Evolutionary conservation across 1,284 basidiomycete genomes (phyloP).

Genomic region (Microbotryum scabiosae): DNA sequence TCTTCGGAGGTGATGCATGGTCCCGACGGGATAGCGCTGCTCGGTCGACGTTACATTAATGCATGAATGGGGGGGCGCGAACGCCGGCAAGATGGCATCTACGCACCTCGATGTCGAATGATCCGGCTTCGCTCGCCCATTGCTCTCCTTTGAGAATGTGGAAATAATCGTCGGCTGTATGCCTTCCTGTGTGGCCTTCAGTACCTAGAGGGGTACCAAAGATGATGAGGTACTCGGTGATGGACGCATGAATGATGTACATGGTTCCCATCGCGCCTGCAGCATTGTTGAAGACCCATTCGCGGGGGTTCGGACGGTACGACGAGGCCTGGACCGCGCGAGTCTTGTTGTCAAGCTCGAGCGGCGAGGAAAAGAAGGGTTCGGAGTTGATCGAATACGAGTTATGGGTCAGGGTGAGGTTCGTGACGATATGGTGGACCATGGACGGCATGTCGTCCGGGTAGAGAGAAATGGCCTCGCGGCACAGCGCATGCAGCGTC

Average conservation of each 20-base stretch:
- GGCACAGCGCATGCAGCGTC: constrained; percentile 57
- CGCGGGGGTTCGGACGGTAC: constrained; percentile 43
- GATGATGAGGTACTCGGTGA: constrained; percentile 74
- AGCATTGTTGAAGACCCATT: constrained; percentile 97
- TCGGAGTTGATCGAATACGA: constrained; percentile 49
- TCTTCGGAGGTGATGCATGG: constrained; percentile 71
- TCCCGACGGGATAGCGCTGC: constrained; percentile 64
- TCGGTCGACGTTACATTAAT: no score
- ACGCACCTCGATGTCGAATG: constrained; percentile 62
- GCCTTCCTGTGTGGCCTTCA: constrained; percentile 88
- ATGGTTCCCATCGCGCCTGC: constrained; percentile 96
- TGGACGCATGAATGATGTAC: constrained; percentile 68
- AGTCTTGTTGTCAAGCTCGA: constrained; percentile 3
- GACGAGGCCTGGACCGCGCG: constrained; percentile 6
- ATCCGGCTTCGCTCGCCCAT: constrained; percentile 77
- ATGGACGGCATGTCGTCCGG: constrained; percentile 54
- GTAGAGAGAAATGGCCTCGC: constrained; percentile 58
- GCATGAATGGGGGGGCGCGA: neutral
- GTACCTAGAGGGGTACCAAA: constrained; percentile 95
- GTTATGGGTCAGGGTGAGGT: constrained; percentile 48
- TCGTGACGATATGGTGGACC: constrained; percentile 64
- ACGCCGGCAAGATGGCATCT: neutral
- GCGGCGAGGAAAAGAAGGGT: constrained; percentile 13
- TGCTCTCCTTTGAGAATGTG: constrained; percentile 88
- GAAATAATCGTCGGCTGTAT: constrained; percentile 97